Evolutionary conservation across 352 stramenopile genomes (phyloP), one percentile per base, ranked within the genome.

Genomic region (Phytophthora lateralis): DNA sequence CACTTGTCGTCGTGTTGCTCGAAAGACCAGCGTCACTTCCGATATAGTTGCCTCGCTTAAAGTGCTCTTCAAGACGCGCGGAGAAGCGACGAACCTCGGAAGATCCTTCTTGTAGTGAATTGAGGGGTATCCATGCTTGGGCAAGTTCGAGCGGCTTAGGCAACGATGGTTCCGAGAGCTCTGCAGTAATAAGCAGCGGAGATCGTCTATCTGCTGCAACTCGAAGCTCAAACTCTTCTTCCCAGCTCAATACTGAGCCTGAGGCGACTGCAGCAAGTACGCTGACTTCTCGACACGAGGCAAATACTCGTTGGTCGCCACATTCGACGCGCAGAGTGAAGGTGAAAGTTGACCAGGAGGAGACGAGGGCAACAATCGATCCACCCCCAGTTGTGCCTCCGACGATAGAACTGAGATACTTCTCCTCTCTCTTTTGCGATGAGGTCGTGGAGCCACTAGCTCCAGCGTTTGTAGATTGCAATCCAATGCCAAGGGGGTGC

Each of bases 211-310:
- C 64, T 0, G 69, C 54, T 1, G 65, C 54, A 11, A 89, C 60
- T n/a, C 69, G 69, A 12, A 91, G 44, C 57, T 91, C 77, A 35
- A 86, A 91, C 34, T 87, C 79, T 46, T 91, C 78, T 24, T 88
- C 79, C 79, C 79, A 91, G 20, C 77, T 78, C 8, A 89, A 57
- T 1, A 67, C 56, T 0, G 67, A 75, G 3, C 50, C 59, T 0
- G 59, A 58, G 12, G 69, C 44, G 30, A 88, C 39, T 1, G 76
- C 59, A 4, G 73, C 58, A 1, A 79, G 35, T 1, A 88, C 71
- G 8, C 57, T 74, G 4, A 44, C 60, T 50, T 89, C 79, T 41
- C 82, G 65, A 44, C 77, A 88, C 1, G 73, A 78, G 0, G 79
- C 67, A 18, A 71, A 76, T 4, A 80, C 69, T 14, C 39, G 63